A percentile compares a stretch with the other conserved stretches of the same genome.
These are phyloP conservation scores for Alternaria sp. DNA, from an alignment of 2,329 filamentous ascomycete genomes.

Conservation along the genomic window DNA sequence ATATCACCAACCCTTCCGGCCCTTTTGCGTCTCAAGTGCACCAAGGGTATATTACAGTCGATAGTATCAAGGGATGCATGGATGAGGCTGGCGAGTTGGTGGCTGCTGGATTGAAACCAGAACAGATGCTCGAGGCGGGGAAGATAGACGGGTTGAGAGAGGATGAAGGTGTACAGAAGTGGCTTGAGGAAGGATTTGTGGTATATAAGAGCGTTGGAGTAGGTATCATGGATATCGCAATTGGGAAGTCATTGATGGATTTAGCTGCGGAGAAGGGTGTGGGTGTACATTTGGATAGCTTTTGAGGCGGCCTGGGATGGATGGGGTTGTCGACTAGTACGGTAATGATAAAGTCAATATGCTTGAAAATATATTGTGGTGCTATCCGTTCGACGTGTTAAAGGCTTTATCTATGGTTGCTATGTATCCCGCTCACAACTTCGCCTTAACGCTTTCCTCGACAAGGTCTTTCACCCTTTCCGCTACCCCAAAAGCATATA, in stretches of 20 bases:
- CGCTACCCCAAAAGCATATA: background rate
- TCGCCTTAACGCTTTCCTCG: background rate
- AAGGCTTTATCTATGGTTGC: background rate
- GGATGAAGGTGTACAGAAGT: slow-evolving; percentile 2
- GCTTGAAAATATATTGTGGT: too few species aligned
- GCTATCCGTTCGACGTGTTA: background rate
- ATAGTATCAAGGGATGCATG: slow-evolving; percentile 53
- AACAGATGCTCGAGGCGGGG: slow-evolving; percentile 26
- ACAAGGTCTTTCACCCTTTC: background rate
- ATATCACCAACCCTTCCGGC: slow-evolving; percentile 10
- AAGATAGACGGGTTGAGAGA: slow-evolving; percentile 6
- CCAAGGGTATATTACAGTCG: slow-evolving; percentile 30
- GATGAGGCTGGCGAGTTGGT: slow-evolving; percentile 60
- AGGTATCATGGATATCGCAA: slow-evolving; percentile 61
- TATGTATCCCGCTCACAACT: background rate
- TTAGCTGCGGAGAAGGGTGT: slow-evolving; percentile 24
- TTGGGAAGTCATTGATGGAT: slow-evolving; percentile 43
- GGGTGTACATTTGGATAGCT: slow-evolving; percentile 21
- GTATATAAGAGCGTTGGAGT: slow-evolving; percentile 63
- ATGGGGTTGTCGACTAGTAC: background rate
- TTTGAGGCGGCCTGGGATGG: slow-evolving; percentile 3
- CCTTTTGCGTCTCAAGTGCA: slow-evolving; percentile 6
- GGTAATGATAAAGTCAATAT: too few species aligned
- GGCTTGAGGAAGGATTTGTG: slow-evolving; percentile 51
- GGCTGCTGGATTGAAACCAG: slow-evolving; percentile 44